These are phyloP conservation scores for Trypanosoma cruzi DNA, from an alignment of 208 protist genomes.

Conservation along the genomic window DNA sequence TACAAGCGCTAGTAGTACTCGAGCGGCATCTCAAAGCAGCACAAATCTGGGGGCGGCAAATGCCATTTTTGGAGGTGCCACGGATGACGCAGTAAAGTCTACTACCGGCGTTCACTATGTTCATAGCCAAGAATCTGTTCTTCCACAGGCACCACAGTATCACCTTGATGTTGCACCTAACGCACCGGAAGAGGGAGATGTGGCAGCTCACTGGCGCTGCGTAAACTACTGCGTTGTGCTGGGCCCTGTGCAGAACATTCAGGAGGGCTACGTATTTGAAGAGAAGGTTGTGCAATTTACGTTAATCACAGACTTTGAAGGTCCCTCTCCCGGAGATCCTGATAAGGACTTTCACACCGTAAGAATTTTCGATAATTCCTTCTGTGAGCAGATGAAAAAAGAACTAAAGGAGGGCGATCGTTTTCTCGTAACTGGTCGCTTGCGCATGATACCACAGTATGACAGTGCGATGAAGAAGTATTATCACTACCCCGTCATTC, in stretches of 20 bases:
- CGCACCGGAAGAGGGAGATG: slow-evolving; percentile 82
- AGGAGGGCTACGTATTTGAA: slow-evolving; percentile 86
- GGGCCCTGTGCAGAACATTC: slow-evolving; percentile 74
- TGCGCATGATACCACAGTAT: slow-evolving; percentile 89
- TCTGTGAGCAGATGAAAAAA: slow-evolving; percentile 46
- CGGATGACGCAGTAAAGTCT: slow-evolving; percentile 21
- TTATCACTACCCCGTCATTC: slow-evolving; percentile 88
- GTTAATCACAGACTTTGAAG: slow-evolving; percentile 77
- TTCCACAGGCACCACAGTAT: slow-evolving; percentile 74
- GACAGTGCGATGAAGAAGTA: slow-evolving; percentile 78
- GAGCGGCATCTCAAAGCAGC: slow-evolving; percentile 5
- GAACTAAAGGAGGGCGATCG: slow-evolving; percentile 49
- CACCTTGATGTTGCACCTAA: slow-evolving; percentile 87
- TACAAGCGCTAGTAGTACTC: slow-evolving; percentile 2
- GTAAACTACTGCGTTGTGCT: slow-evolving; percentile 84
- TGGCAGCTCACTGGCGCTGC: slow-evolving; percentile 85
- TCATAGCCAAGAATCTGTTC: slow-evolving; percentile 55
- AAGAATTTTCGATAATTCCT: slow-evolving; percentile 63
- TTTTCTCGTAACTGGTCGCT: slow-evolving; percentile 66
- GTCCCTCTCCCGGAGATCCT: slow-evolving; percentile 75
- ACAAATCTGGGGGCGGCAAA: slow-evolving; percentile 8
- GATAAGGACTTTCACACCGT: slow-evolving; percentile 90
- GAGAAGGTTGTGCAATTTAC: slow-evolving; percentile 89
- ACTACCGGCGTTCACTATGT: slow-evolving; percentile 45
- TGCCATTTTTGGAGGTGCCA: not conserved